These are phyloP conservation scores for Cordyceps sp. DNA, from an alignment of 2,329 filamentous ascomycete genomes.

Conservation along the genomic window DNA sequence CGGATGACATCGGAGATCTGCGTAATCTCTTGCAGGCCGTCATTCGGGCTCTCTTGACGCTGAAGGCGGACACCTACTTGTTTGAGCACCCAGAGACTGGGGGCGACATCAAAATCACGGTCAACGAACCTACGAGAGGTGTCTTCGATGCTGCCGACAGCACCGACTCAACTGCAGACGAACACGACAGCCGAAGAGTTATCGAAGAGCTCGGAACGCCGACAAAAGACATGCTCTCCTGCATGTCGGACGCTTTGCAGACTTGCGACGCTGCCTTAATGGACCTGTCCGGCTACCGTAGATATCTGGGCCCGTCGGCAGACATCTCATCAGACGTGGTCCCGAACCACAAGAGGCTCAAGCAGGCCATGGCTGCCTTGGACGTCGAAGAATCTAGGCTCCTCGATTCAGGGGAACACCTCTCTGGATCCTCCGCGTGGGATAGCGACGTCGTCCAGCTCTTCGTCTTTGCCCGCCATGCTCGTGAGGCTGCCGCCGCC, in stretches of 20 bases:
- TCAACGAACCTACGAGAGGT: slow-evolving; percentile 1
- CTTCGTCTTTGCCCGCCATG: slow-evolving; percentile 37
- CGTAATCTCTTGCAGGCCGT: slow-evolving; percentile 39
- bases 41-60: slow-evolving; percentile 32
- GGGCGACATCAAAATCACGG: slow-evolving; percentile 5
- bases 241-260: slow-evolving; percentile 26
- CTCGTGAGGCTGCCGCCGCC: slow-evolving; percentile 31
- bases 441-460: slow-evolving; percentile 33
- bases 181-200: slow-evolving; percentile 8
- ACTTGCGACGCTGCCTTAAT: slow-evolving; percentile 35
- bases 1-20: slow-evolving; percentile 29
- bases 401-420: slow-evolving; percentile 21
- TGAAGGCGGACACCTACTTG: slow-evolving; percentile 30
- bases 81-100: slow-evolving; percentile 17
- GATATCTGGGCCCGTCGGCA: slow-evolving; percentile 25
- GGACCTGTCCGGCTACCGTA: slow-evolving; percentile 33
- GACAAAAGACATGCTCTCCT: slow-evolving; percentile 26
- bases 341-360: slow-evolving; percentile 21
- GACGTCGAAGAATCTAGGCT: slow-evolving; percentile 29
- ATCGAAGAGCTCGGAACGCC: slow-evolving; percentile 22
- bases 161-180: slow-evolving; percentile 2
- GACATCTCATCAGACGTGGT: slow-evolving; percentile 24
- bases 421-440: slow-evolving; percentile 27
- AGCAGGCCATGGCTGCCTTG: slow-evolving; percentile 26
- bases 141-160: slow-evolving; percentile 1